Conservation (phyloP, 169 alveolate genomes). For the Eimeria falciformis region DNA sequence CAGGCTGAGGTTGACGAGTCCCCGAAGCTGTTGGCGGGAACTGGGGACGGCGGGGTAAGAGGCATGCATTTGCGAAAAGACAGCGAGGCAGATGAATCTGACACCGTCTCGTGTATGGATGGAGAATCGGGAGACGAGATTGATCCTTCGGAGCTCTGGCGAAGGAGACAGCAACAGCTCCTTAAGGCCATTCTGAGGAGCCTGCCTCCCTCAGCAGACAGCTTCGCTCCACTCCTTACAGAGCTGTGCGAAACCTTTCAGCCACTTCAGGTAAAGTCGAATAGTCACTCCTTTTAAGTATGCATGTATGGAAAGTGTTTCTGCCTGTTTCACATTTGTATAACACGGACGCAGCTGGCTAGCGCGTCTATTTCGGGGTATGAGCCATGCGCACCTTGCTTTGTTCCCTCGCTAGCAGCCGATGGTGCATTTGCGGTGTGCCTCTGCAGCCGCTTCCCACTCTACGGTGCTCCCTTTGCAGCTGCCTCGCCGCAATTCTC, state of each 20-base stretch:
- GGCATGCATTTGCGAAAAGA: constrained; percentile 15
- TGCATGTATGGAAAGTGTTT: too few relatives aligned
- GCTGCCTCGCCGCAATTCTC: constrained; percentile 65
- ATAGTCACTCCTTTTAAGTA: background rate
- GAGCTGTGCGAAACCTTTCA: constrained; percentile 69
- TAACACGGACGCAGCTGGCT: too few relatives aligned
- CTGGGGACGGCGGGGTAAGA: constrained; percentile 44
- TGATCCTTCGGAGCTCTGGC: constrained; percentile 57
- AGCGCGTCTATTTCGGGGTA: too few relatives aligned
- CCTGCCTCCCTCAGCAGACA: constrained; percentile 62
- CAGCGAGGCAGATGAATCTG: constrained; percentile 53
- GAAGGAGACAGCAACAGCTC: constrained; percentile 55
- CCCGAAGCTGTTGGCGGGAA: constrained; percentile 8
- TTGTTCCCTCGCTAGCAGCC: too few relatives aligned
- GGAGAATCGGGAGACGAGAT: constrained; percentile 72
- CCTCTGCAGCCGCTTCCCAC: constrained; percentile 67
- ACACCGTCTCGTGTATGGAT: constrained; percentile 49
- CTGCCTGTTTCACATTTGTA: too few relatives aligned
- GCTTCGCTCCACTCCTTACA: constrained; percentile 23
- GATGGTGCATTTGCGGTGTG: constrained; percentile 14
- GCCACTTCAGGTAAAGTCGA: constrained; percentile 61
- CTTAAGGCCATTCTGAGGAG: constrained; percentile 63
- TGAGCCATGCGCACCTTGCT: background rate
- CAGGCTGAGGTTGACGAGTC: constrained; percentile 43
- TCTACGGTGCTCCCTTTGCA: constrained; percentile 62